A percentile compares a stretch with the other conserved stretches of the same genome.
phyloP scores from a whole-genome alignment of 306 rosid genomes.

The Ceratonia siliqua region DNA sequence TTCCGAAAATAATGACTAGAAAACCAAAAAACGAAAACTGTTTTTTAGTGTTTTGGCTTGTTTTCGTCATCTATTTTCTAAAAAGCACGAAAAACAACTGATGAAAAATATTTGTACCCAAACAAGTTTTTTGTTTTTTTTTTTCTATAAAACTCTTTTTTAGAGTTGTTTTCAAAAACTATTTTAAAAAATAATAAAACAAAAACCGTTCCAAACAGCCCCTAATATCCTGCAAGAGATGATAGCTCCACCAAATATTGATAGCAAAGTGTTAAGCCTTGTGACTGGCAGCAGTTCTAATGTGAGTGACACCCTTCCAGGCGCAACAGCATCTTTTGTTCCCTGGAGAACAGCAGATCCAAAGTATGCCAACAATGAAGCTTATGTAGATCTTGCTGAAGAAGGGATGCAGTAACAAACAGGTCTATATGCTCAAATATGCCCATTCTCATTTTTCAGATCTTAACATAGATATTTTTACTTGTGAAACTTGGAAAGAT shows the following conservation, averaged over 20 bases:
- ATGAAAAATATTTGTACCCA: too few species aligned
- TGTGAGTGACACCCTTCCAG: slow-evolving; percentile 80
- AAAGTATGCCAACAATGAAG: slow-evolving; percentile 81
- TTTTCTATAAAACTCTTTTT: too few species aligned
- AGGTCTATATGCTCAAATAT: slow-evolving; percentile 46
- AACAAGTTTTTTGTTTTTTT: too few species aligned
- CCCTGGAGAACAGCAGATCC: slow-evolving; percentile 81
- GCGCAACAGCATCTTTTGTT: slow-evolving; percentile 72
- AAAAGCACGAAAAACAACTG: too few species aligned
- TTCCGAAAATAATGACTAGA: too few species aligned
- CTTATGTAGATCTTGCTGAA: slow-evolving; percentile 85
- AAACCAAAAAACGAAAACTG: too few species aligned
- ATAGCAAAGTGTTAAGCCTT: slow-evolving; percentile 85
- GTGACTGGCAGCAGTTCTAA: slow-evolving; percentile 90
- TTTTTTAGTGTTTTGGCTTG: too few species aligned
- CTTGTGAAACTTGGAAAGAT: not conserved
- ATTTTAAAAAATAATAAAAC: too few species aligned
- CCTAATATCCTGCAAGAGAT: slow-evolving; percentile 85
- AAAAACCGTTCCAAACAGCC: too few species aligned
- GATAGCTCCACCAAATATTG: slow-evolving; percentile 89
- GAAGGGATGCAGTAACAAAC: slow-evolving; percentile 82
- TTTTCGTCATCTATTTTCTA: too few species aligned
- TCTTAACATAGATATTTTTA: slow-evolving; percentile 13
- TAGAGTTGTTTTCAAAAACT: too few species aligned
- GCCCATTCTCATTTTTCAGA: slow-evolving; percentile 17